These are phyloP conservation scores for Parathielavia appendiculata DNA, from an alignment of 495 filamentous ascomycete genomes.

Conservation along the genomic window DNA sequence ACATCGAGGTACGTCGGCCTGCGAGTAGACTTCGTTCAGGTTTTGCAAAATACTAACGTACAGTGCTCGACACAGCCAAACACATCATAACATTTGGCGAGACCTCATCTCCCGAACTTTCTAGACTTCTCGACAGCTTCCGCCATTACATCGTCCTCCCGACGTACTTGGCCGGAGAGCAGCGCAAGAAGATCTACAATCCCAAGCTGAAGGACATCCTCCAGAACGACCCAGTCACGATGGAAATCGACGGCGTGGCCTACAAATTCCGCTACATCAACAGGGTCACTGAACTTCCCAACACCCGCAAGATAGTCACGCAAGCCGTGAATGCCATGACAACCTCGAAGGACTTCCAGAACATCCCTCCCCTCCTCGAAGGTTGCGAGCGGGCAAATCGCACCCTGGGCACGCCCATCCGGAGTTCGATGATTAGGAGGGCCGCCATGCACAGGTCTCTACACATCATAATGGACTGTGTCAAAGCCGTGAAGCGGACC, in stretches of 20 bases:
- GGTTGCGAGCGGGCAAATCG: slow-evolving; percentile 44
- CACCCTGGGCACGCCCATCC: slow-evolving; percentile 26
- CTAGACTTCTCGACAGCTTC: slow-evolving; percentile 46
- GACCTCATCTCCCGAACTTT: slow-evolving; percentile 34
- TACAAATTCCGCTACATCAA: slow-evolving; percentile 51
- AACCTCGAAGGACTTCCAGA: slow-evolving; percentile 53
- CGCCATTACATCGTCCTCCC: slow-evolving; percentile 63
- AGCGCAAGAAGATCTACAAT: slow-evolving; percentile 53
- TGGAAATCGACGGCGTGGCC: slow-evolving; percentile 55
- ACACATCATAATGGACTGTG: slow-evolving; percentile 50
- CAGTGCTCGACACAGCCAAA: slow-evolving; percentile 9
- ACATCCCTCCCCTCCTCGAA: slow-evolving; percentile 53
- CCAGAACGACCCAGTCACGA: slow-evolving; percentile 52
- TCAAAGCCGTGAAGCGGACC: slow-evolving; percentile 44
- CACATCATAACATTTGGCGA: slow-evolving; percentile 30
- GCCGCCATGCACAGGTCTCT: slow-evolving; percentile 39
- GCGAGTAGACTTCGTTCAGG: neutral
- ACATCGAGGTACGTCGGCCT: slow-evolving; percentile 20
- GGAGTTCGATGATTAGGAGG: slow-evolving; percentile 40
- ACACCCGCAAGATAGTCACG: slow-evolving; percentile 33
- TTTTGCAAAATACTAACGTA: neutral
- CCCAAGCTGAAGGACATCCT: slow-evolving; percentile 48
- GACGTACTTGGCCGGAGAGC: slow-evolving; percentile 49
- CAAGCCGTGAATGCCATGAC: slow-evolving; percentile 48
- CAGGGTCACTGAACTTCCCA: slow-evolving; percentile 29